A percentile compares a stretch with the other conserved stretches of the same genome.
Conservation (phyloP, 1,284 basidiomycete genomes). For the Rhodofomes roseus region DNA sequence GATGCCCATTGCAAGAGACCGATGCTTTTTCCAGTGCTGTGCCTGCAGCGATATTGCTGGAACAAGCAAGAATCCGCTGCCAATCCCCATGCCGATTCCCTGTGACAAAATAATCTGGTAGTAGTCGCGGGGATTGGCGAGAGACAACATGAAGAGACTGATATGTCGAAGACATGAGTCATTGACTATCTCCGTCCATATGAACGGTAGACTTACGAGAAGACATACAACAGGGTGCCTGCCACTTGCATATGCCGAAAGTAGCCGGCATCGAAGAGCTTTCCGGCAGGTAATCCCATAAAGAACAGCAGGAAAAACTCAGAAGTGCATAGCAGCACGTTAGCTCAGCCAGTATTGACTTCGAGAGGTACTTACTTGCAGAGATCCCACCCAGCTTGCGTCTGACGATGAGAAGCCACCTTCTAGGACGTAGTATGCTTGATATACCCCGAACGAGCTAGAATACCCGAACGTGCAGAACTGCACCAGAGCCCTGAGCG, state of each 20-base stretch:
- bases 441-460: background rate
- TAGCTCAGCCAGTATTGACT: no score
- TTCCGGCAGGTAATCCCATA: background rate
- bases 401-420: background rate
- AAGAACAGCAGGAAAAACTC: background rate
- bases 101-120: conserved; percentile 26
- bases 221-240: background rate
- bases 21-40: conserved; percentile 12
- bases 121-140: conserved; percentile 18
- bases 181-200: background rate
- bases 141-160: conserved; percentile 27
- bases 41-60: conserved; percentile 11
- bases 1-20: conserved; percentile 18
- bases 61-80: conserved; percentile 33
- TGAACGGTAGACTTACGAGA: background rate
- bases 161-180: no score
- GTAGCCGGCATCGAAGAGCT: background rate
- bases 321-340: background rate
- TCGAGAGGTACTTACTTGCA: background rate
- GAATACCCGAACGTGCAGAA: background rate
- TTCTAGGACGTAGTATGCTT: background rate
- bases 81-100: conserved; percentile 41
- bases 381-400: background rate
- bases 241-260: background rate
- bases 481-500: background rate